A percentile compares a stretch with the other conserved stretches of the same genome.
phyloP scores from a whole-genome alignment of 257 asterid species.

The Ilex aquifolium region DNA sequence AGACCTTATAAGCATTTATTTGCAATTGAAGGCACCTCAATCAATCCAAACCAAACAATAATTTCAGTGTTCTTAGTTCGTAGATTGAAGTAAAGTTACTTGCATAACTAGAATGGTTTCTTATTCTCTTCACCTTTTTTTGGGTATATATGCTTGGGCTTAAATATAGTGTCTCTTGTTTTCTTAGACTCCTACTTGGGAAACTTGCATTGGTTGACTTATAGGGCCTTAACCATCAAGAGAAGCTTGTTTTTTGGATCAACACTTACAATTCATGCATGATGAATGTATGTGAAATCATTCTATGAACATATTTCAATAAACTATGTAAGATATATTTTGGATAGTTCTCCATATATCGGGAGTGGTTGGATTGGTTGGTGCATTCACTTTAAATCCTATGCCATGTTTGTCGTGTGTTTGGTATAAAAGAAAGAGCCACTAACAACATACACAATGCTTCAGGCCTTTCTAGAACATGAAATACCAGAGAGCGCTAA shows the following conservation, averaged over 20 bases:
- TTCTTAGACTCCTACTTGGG: neutral
- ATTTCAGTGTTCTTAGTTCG: neutral
- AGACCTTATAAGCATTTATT: neutral
- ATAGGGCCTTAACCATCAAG: neutral
- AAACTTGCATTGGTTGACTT: neutral
- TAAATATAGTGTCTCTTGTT: neutral
- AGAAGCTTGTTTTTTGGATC: neutral
- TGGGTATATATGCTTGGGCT: neutral
- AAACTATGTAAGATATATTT: neutral
- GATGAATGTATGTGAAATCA: neutral
- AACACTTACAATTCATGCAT: conserved; percentile 1
- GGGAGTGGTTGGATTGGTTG: no score
- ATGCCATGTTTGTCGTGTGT: no score
- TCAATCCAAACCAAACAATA: neutral
- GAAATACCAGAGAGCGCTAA: no score
- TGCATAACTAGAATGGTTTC: no score
- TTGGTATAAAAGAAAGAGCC: no score
- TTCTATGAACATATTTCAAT: neutral
- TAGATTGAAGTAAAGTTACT: neutral
- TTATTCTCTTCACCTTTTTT: no score
- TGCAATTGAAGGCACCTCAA: neutral
- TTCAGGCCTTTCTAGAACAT: no score
- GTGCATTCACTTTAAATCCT: no score
- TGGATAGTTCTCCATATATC: no score
- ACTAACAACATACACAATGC: no score